Evolutionary conservation across 352 stramenopile species (phyloP), one percentile per base, ranked within the genome.

Genomic region (Plasmopara muralis): DNA sequence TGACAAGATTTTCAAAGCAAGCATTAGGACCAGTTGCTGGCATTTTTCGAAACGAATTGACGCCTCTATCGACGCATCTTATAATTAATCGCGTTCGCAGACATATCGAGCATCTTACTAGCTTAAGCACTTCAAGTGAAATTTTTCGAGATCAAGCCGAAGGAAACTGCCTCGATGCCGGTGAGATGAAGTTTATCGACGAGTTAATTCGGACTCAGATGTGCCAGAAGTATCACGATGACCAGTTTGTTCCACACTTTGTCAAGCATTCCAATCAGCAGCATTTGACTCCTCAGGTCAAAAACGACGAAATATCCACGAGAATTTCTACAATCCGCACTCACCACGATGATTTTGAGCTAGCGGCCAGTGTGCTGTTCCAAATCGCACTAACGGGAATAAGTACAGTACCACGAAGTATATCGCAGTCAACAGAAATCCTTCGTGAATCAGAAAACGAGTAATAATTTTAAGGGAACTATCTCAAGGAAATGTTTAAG

Each of bases 141-240:
- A 10, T 49, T 8, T 31, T 48, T 47, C 20, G 37, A 13, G 18
- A 10, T 5, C 40, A 50, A 20, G 34, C 39, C 18, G 14, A 14
- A 18, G 39, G 37, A 25, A 4, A 55, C 13, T n/a, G 31, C n/a
- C 40, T 68, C 14, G 14, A 57, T 40, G 43, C 20, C n/a, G 50
- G 18, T 8, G 61, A 68, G 14, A 33, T 53, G 31, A 45, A 53
- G 8, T 71, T 83, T 4, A 47, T 70, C 8, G 48, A 59, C 8
- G 39, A 46, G 3, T 50, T 83, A 43, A 66, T 65, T 57, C 50
- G 70, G 39, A 74, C 72, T 0, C 70, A 83, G 20, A 80, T 80
- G 72, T 77, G 71, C 49, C 70, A 79, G 42, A 77, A 75, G 56
- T 77, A 80, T 37, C 57, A 60, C 44, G 72, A 80, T 29, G 72